Evolutionary conservation across 129 eudicot species (phyloP), one percentile per base, ranked within the genome.

Genomic region (Flaveria sonorensis): DNA sequence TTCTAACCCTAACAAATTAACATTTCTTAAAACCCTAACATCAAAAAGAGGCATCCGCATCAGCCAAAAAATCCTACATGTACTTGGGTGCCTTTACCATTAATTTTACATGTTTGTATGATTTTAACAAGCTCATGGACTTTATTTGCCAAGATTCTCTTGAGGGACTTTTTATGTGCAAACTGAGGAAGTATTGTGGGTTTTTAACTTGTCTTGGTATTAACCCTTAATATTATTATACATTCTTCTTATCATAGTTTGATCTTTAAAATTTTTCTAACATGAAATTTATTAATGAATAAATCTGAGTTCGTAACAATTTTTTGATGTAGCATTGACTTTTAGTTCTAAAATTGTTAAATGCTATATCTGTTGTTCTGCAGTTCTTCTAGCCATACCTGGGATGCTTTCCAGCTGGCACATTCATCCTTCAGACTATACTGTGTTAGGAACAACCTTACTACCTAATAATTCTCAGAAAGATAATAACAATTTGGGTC

Each of bases 341-440:
- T 32, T 20, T 57, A 19, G 64, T 57, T 57, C 2, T 7, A 10
- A 10, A 20, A 57, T 14, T 57, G 64, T 24, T 26, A 12, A 64
- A 61, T 71, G 10, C 18, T 23, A 11, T 75, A 19, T 59, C 68
- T 57, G 51, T 15, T 70, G 21, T 52, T 69, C 74, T 83, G 84
- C 86, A 94, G 98, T 76, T 91, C 98, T 7, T 82, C 93, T 36
- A 87, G 97, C 86, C 98, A 94, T 82, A 78, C 92, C 0, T 94
- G 98, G 97, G 98, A 94, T 86, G 97, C 96, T 21, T 94, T 94
- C 81, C 96, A 88, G 60, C 86, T 94, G 26, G 97, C 98, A 52
- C 84, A 89, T 76, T 92, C 98, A 73, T 94, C 98, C 57, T 91
- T 86, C 73, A 83, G 89, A 79, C 80, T 94, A 40, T 79, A 91